Percentiles rank a stretch among this genome's conserved stretches.
These are phyloP conservation scores for Fraxinus ornus DNA, from an alignment of 305 asterid species.

Conservation along the genomic window DNA sequence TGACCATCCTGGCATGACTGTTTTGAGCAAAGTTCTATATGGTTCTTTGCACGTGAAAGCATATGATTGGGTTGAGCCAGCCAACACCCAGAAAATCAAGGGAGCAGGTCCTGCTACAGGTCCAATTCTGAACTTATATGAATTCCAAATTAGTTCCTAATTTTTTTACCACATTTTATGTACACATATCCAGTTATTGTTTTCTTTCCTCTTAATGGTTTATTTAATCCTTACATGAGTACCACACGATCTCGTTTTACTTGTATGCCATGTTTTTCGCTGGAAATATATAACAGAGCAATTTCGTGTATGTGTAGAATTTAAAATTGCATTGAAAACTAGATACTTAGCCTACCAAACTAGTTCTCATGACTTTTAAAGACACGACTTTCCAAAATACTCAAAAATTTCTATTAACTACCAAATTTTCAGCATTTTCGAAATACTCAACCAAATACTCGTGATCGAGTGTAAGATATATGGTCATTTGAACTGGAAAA, in stretches of 20 bases:
- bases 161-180: neutral
- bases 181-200: neutral
- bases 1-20: constrained; percentile 97
- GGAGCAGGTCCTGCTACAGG: constrained; percentile 62
- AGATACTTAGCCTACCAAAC: neutral
- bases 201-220: neutral
- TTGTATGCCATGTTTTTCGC: neutral
- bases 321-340: neutral
- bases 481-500: neutral
- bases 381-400: neutral
- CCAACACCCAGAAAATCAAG: constrained; percentile 47
- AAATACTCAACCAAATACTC: neutral
- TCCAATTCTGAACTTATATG: constrained; percentile 26
- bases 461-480: neutral
- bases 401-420: neutral
- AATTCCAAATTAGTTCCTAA: neutral
- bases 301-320: neutral
- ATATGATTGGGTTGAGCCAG: constrained; percentile 97
- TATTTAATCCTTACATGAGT: neutral
- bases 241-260: neutral
- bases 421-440: neutral
- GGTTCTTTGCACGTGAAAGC: constrained; percentile 97
- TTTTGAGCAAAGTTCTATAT: constrained; percentile 86
- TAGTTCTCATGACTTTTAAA: neutral
- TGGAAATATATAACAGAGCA: neutral